These are phyloP conservation scores for Leishmania lainsoni DNA, from an alignment of 208 protist species.

Conservation along the genomic window DNA sequence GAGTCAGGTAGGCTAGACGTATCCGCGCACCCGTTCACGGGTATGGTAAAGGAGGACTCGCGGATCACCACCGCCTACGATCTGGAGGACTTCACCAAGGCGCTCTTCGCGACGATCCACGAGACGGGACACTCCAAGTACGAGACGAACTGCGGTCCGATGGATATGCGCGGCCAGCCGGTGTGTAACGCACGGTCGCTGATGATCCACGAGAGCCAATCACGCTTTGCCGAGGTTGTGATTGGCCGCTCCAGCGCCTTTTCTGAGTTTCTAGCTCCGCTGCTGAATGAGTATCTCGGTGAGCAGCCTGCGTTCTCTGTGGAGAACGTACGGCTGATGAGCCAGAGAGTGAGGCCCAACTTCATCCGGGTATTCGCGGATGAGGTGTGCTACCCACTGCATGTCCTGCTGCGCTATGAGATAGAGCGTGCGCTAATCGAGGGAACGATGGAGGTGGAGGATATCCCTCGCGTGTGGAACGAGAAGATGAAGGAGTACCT, in stretches of 20 bases:
- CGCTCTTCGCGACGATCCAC: conserved; percentile 80
- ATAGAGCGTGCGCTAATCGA: conserved; percentile 90
- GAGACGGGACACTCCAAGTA: conserved; percentile 91
- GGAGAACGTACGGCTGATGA: conserved; percentile 54
- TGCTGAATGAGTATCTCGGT: conserved; percentile 55
- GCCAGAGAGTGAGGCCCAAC: conserved; percentile 61
- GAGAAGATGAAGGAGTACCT: conserved; percentile 90
- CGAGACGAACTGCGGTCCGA: conserved; percentile 80
- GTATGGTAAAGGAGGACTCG: conserved; percentile 72
- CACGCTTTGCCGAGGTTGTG: conserved; percentile 80
- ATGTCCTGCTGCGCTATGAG: conserved; percentile 90
- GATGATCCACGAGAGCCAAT: conserved; percentile 88
- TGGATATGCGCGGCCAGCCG: conserved; percentile 58
- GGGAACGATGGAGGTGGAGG: conserved; percentile 70
- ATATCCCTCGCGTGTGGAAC: conserved; percentile 84
- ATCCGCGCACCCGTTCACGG: conserved; percentile 88
- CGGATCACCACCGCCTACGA: conserved; percentile 88
- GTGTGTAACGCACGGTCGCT: conserved; percentile 62
- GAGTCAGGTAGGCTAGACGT: conserved; percentile 83
- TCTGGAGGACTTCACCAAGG: conserved; percentile 44
- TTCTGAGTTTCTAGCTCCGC: conserved; percentile 52
- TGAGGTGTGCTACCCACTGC: conserved; percentile 92
- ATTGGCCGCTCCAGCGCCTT: conserved; percentile 64
- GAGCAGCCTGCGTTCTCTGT: conserved; percentile 52
- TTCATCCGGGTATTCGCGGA: conserved; percentile 87